Conservation (phyloP, 345 rosid species). For the Hevea brasiliensis region DNA sequence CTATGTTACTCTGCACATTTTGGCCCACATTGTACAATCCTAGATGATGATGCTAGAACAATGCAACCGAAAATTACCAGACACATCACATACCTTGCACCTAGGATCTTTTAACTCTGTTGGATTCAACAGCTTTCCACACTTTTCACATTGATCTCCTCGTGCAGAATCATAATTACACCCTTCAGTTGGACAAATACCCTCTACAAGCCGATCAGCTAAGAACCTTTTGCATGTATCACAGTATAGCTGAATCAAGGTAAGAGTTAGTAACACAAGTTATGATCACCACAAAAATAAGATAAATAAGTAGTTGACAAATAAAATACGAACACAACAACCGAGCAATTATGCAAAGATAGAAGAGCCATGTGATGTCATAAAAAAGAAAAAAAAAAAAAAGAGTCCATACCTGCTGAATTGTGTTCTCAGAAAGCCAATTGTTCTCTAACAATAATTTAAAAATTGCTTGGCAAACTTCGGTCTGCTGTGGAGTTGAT, state of each 20-base stretch:
- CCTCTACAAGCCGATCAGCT: conserved; percentile 97
- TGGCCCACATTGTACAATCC: background rate
- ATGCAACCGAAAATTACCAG: background rate
- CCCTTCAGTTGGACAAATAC: conserved; percentile 68
- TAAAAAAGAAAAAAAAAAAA: background rate
- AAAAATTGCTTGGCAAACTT: conserved; percentile 88
- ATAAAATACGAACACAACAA: background rate
- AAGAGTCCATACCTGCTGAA: conserved; percentile 64
- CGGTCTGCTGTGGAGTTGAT: conserved; percentile 79
- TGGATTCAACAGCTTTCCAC: conserved; percentile 90
- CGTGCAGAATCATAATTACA: conserved; percentile 89
- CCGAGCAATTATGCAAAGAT: background rate
- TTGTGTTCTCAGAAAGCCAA: conserved; percentile 78
- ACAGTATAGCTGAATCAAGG: conserved; percentile 70
- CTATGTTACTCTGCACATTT: background rate
- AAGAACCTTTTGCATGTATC: conserved; percentile 72
- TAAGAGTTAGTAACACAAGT: conserved; percentile 13
- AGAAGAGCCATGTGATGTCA: too few species aligned
- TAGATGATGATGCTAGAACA: background rate
- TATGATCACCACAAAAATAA: background rate
- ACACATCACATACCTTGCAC: conserved; percentile 61
- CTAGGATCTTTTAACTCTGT: conserved; percentile 81
- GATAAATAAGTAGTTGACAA: background rate
- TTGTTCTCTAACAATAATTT: conserved; percentile 72
- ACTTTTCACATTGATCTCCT: conserved; percentile 95